These are phyloP conservation scores for Triangularia verruculosa DNA, from an alignment of 2,329 filamentous ascomycete genomes.

Conservation along the genomic window DNA sequence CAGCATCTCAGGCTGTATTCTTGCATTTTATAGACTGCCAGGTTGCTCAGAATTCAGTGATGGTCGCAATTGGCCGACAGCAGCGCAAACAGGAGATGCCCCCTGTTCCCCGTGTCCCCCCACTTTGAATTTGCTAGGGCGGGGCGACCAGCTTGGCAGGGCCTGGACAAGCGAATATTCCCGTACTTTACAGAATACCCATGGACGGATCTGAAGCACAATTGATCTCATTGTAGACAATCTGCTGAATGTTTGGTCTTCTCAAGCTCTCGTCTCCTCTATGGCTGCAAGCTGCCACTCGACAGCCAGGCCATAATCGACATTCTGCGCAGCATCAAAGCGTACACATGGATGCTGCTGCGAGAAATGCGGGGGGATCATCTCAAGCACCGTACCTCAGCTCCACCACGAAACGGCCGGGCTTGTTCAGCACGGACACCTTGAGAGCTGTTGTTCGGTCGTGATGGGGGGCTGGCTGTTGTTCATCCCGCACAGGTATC, in stretches of 20 bases:
- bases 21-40: neutral
- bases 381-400: no score
- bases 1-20: no score
- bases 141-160: neutral
- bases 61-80: conserved; percentile 4
- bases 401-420: neutral
- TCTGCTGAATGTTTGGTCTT: no score
- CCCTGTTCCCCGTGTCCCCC: neutral
- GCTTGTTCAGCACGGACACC: neutral
- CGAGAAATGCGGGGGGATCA: neutral
- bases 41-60: conserved; percentile 5
- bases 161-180: neutral
- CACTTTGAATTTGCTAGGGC: neutral
- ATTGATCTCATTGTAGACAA: no score
- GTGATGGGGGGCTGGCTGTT: neutral
- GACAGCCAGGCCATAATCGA: neutral
- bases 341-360: neutral
- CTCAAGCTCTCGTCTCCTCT: no score
- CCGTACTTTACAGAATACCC: neutral
- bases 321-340: neutral
- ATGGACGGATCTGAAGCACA: no score
- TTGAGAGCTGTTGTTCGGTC: neutral
- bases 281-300: neutral
- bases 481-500: neutral
- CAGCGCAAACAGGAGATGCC: conserved; percentile 4